These are phyloP conservation scores for Mikania micrantha DNA, from an alignment of 129 eudicot species.

Conservation along the genomic window DNA sequence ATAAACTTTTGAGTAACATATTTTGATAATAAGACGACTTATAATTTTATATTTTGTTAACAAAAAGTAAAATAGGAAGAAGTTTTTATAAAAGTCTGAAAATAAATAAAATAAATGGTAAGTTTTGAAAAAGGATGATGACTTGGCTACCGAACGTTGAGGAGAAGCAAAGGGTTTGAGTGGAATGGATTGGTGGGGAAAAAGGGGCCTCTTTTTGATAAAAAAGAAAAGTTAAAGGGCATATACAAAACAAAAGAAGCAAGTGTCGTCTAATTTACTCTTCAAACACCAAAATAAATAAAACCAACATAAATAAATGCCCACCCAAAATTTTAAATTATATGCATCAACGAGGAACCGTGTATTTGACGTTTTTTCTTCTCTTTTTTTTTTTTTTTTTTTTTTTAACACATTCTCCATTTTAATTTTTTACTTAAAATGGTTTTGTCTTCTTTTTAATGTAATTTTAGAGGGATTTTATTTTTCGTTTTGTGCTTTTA, in stretches of 20 bases:
- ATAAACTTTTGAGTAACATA: no score
- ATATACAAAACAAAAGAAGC: slow-evolving; percentile 20
- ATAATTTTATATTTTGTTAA: no score
- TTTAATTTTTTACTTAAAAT: no score
- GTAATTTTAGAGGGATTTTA: no score
- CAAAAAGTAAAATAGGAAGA: no score
- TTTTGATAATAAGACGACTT: no score
- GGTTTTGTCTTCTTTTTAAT: no score
- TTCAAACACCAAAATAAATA: not conserved
- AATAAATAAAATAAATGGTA: no score
- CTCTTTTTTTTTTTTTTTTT: no score
- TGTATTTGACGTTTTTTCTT: no score
- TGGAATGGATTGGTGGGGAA: slow-evolving; percentile 31
- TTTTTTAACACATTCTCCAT: no score
- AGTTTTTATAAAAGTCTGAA: not conserved
- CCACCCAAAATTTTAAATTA: slow-evolving; percentile 10
- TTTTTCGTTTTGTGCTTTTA: no score
- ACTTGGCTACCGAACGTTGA: slow-evolving; percentile 63
- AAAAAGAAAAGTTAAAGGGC: slow-evolving; percentile 27
- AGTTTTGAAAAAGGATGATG: slow-evolving; percentile 1
- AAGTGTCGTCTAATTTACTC: slow-evolving; percentile 3
- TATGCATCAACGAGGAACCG: slow-evolving; percentile 1
- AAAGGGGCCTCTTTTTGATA: slow-evolving; percentile 10
- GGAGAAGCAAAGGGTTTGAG: slow-evolving; percentile 58
- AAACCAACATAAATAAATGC: not conserved